Evolutionary conservation across 352 stramenopile genomes (phyloP).

Genomic region (Globisporangium polare): DNA sequence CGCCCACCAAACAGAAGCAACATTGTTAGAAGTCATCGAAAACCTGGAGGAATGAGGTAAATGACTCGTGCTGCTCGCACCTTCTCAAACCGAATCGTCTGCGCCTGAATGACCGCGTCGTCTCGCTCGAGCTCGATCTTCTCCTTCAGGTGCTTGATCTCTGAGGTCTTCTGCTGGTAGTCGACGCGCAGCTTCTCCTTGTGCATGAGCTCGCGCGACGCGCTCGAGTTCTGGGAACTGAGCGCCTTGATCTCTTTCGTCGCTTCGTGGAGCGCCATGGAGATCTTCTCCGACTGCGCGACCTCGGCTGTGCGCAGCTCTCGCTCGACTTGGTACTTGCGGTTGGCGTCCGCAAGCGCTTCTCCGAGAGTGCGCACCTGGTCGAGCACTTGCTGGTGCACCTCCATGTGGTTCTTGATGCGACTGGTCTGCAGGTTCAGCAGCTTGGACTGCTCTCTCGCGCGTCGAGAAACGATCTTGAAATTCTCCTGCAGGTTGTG

Average conservation of each 20-base stretch:
- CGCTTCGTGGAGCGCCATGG: constrained; percentile 43
- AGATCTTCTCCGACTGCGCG: constrained; percentile 51
- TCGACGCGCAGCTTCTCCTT: constrained; percentile 53
- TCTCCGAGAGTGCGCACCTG: constrained; percentile 43
- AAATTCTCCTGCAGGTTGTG: constrained; percentile 48
- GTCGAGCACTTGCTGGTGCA: constrained; percentile 56
- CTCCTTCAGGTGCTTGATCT: constrained; percentile 45
- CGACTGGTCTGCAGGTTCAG: constrained; percentile 56
- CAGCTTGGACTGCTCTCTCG: constrained; percentile 65
- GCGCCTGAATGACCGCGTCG: constrained; percentile 39
- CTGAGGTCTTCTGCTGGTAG: constrained; percentile 45
- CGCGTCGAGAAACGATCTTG: constrained; percentile 46
- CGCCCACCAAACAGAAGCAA: neutral
- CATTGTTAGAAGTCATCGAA: neutral
- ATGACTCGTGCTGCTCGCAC: constrained; percentile 11
- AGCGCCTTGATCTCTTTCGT: constrained; percentile 46
- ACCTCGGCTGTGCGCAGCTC: constrained; percentile 49
- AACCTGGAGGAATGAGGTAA: neutral
- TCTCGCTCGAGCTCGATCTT: constrained; percentile 51
- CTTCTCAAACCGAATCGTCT: constrained; percentile 40
- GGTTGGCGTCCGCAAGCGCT: constrained; percentile 32
- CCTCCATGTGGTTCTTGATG: constrained; percentile 42
- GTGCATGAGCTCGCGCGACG: constrained; percentile 44
- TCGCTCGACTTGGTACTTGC: constrained; percentile 44
- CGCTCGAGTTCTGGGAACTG: constrained; percentile 41